A percentile compares a stretch with the other conserved stretches of the same genome.
Conservation (phyloP, 2,329 filamentous ascomycete species). For the Trichoderma brevicompactum region DNA sequence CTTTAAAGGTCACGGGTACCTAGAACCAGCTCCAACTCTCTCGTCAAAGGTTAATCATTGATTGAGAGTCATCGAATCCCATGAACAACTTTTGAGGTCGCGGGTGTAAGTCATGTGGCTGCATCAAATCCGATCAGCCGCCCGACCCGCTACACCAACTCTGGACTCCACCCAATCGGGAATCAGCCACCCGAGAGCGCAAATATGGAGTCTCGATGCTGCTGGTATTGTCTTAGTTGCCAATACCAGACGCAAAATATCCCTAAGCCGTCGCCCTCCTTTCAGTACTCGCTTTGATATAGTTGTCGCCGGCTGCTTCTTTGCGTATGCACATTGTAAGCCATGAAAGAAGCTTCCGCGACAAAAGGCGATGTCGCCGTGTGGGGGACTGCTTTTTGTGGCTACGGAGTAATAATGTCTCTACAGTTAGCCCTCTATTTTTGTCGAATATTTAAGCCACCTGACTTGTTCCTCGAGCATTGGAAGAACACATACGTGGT, state of each 20-base stretch:
- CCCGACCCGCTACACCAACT: constrained; percentile 7
- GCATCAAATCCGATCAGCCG: constrained; percentile 11
- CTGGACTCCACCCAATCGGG: constrained; percentile 5
- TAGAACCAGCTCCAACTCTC: neutral
- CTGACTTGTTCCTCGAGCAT: neutral
- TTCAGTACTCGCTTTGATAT: neutral
- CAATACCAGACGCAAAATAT: neutral
- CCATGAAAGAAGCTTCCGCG: neutral
- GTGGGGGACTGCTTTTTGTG: neutral
- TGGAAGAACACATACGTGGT: neutral
- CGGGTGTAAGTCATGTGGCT: constrained; percentile 28
- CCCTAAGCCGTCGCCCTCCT: too few species aligned
- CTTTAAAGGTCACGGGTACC: neutral
- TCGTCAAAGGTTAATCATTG: neutral
- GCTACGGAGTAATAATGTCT: too few species aligned
- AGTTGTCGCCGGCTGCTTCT: neutral
- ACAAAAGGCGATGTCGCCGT: neutral
- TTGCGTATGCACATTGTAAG: neutral
- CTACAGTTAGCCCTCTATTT: neutral
- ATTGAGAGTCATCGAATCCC: constrained; percentile 23
- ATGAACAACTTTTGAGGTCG: constrained; percentile 25
- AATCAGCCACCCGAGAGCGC: constrained; percentile 4
- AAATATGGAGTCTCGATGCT: neutral
- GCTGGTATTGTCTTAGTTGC: neutral
- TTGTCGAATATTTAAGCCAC: neutral